phyloP scores from a whole-genome alignment of 768 basidiomycete species.

The Russula sp. region DNA sequence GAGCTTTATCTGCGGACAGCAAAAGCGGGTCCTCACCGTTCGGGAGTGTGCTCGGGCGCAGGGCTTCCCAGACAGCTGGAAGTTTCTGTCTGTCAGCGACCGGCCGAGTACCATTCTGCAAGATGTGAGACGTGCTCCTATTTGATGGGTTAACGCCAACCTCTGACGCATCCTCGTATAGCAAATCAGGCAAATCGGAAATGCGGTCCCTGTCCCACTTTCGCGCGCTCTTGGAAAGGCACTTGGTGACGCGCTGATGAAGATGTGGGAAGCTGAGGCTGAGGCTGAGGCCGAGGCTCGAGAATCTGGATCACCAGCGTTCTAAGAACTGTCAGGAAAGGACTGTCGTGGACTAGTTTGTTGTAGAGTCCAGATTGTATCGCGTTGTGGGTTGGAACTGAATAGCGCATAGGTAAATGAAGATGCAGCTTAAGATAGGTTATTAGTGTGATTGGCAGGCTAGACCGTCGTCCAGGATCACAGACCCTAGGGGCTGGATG shows the following conservation, averaged over 20 bases:
- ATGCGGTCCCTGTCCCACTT: slow-evolving; percentile 70
- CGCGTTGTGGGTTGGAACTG: neutral
- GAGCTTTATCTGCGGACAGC: slow-evolving; percentile 34
- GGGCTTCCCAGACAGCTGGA: slow-evolving; percentile 69
- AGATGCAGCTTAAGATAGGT: no score
- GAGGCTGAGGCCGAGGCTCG: slow-evolving; percentile 8
- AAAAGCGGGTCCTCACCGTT: slow-evolving; percentile 55
- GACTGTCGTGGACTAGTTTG: neutral
- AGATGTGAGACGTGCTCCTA: slow-evolving; percentile 43
- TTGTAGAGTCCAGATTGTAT: neutral
- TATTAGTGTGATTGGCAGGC: no score
- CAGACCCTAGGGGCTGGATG: neutral
- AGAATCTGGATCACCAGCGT: slow-evolving; percentile 8
- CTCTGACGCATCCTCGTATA: slow-evolving; percentile 28
- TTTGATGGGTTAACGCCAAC: neutral
- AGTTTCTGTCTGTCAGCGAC: slow-evolving; percentile 48
- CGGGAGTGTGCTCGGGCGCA: slow-evolving; percentile 52
- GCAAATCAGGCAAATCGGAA: slow-evolving; percentile 76
- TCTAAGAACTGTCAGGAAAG: neutral
- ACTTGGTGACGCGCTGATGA: slow-evolving; percentile 40
- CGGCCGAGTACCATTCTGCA: slow-evolving; percentile 33
- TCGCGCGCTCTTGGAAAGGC: slow-evolving; percentile 54
- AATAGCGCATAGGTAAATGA: neutral
- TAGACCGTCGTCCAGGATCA: no score
- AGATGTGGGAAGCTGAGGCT: slow-evolving; percentile 25